Evolutionary conservation across 805 yeast genomes (phyloP).

Genomic region (Metschnikowia cerradonensis): DNA sequence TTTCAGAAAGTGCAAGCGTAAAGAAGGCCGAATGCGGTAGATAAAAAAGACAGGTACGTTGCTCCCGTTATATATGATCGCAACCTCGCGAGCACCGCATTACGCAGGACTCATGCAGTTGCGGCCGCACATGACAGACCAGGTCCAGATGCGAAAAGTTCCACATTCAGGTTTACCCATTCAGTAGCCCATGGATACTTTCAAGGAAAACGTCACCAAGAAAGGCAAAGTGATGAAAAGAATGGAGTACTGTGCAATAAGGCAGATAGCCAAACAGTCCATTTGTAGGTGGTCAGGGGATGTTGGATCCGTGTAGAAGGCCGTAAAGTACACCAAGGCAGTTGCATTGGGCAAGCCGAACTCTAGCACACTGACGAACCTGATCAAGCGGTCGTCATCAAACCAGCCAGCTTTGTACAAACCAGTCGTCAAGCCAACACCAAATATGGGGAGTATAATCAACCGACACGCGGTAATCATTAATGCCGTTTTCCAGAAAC

Average conservation of each 20-base stretch:
- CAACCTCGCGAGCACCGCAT: slow-evolving; percentile 3
- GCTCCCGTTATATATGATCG: slow-evolving; percentile 2
- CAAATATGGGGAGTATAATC: slow-evolving; percentile 74
- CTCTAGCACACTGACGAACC: slow-evolving; percentile 69
- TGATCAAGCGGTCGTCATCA: slow-evolving; percentile 53
- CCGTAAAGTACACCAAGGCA: slow-evolving; percentile 81
- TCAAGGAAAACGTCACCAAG: slow-evolving; percentile 63
- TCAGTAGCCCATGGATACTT: slow-evolving; percentile 36
- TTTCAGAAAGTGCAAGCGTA: slow-evolving; percentile 7
- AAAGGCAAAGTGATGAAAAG: slow-evolving; percentile 71
- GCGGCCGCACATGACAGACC: neutral
- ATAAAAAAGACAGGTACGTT: neutral
- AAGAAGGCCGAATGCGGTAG: neutral
- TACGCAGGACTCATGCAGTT: slow-evolving; percentile 1
- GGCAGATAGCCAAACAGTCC: slow-evolving; percentile 77
- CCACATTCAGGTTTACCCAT: too few relatives aligned
- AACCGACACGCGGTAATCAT: slow-evolving; percentile 55
- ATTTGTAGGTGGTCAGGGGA: slow-evolving; percentile 56
- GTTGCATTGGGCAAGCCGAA: slow-evolving; percentile 88
- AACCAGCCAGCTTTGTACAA: slow-evolving; percentile 62
- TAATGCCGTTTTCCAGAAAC: slow-evolving; percentile 66
- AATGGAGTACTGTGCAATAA: slow-evolving; percentile 69
- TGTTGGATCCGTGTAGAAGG: slow-evolving; percentile 72
- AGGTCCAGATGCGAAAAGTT: neutral
- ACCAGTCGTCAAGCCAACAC: slow-evolving; percentile 56